Evolutionary conservation across 1,139 yeast species (phyloP).

Genomic region (Schwanniomyces etchellsii): DNA sequence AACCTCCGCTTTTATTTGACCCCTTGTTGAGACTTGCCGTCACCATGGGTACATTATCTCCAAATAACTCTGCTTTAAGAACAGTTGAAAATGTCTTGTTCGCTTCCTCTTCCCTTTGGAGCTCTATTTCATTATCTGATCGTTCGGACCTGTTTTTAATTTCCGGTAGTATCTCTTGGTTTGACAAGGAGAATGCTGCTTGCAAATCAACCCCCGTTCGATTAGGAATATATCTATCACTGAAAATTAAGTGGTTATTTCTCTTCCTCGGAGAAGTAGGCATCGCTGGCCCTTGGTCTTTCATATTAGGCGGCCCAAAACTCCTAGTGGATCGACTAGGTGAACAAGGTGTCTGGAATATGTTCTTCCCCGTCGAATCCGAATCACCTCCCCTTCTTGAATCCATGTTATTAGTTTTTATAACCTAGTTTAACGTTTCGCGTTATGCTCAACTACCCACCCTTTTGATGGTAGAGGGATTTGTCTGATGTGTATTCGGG

Average conservation of each 20-base stretch:
- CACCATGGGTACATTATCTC: constrained; percentile 69
- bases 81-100: constrained; percentile 83
- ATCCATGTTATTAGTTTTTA: no score
- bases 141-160: constrained; percentile 19
- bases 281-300: constrained; percentile 18
- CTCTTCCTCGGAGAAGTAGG: constrained; percentile 36
- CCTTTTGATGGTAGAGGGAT: no score
- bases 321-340: constrained; percentile 36
- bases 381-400: not conserved
- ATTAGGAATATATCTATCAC: constrained; percentile 84
- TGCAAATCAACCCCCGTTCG: constrained; percentile 82
- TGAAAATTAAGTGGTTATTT: constrained; percentile 45
- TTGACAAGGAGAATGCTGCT: constrained; percentile 72
- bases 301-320: constrained; percentile 27
- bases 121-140: constrained; percentile 57
- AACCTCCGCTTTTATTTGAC: constrained; percentile 4
- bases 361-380: constrained; percentile 4
- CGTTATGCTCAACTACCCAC: no score
- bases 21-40: constrained; percentile 28
- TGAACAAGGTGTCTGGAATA: constrained; percentile 34
- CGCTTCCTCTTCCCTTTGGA: constrained; percentile 73
- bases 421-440: no score
- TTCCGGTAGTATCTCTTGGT: constrained; percentile 39
- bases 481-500: no score
- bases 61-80: constrained; percentile 84